phyloP scores from a whole-genome alignment of 805 yeast species.

The Yarrowia sp. region DNA sequence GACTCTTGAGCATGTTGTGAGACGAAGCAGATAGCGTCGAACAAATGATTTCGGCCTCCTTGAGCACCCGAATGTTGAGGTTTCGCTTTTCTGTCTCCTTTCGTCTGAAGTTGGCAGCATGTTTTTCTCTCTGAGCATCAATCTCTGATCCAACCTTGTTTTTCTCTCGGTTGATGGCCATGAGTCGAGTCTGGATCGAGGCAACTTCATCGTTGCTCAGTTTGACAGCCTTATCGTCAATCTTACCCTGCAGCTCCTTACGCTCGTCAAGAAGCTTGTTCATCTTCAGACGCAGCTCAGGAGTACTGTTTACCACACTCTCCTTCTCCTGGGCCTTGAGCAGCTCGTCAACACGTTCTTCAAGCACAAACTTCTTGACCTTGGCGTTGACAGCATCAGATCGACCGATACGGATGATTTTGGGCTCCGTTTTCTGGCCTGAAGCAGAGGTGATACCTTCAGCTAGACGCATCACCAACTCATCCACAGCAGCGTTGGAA shows the following conservation, averaged over 20 bases:
- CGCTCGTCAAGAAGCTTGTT: slow-evolving; percentile 48
- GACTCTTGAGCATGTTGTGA: slow-evolving; percentile 72
- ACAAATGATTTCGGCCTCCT: slow-evolving; percentile 80
- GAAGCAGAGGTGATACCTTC: slow-evolving; percentile 56
- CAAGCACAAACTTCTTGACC: slow-evolving; percentile 79
- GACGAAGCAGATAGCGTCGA: slow-evolving; percentile 94
- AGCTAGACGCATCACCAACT: slow-evolving; percentile 76
- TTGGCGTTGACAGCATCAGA: slow-evolving; percentile 82
- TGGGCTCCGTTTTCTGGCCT: slow-evolving; percentile 53
- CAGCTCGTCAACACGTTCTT: slow-evolving; percentile 73
- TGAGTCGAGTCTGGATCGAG: slow-evolving; percentile 42
- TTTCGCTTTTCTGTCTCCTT: slow-evolving; percentile 76
- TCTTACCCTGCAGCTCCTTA: slow-evolving; percentile 38
- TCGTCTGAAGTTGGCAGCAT: slow-evolving; percentile 64
- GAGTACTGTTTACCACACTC: slow-evolving; percentile 39
- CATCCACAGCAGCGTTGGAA: slow-evolving; percentile 98
- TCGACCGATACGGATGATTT: slow-evolving; percentile 82
- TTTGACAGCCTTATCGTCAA: background rate
- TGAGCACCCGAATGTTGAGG: slow-evolving; percentile 67
- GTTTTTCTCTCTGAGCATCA: slow-evolving; percentile 76
- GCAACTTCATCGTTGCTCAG: slow-evolving; percentile 15
- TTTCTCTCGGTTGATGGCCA: slow-evolving; percentile 57
- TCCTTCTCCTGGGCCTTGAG: slow-evolving; percentile 42
- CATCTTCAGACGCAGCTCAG: slow-evolving; percentile 39
- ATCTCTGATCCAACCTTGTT: slow-evolving; percentile 68